A percentile compares a stretch with the other conserved stretches of the same genome.
Conservation (phyloP, 108 stramenopile species). For the Hondaea fermentalgiana region DNA sequence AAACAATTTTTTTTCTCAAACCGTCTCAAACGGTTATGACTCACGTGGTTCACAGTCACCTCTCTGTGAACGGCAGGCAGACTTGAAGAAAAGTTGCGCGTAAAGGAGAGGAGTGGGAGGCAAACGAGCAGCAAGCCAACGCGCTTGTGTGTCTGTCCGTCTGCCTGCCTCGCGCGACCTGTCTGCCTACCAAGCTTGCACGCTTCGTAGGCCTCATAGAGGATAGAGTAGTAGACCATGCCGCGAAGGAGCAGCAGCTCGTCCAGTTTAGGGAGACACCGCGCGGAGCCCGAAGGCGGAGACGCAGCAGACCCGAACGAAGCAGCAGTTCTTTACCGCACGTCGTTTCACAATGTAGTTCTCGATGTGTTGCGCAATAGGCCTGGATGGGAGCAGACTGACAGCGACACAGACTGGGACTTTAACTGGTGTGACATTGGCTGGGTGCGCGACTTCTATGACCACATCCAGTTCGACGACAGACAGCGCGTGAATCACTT, state of each 20-base stretch:
- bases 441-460: slow-evolving; percentile 26
- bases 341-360: neutral
- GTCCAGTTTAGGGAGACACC: neutral
- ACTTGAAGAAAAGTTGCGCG: too few relatives aligned
- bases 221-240: neutral
- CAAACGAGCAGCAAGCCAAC: too few relatives aligned
- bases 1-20: too few relatives aligned
- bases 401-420: slow-evolving; percentile 30
- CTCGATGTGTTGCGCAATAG: neutral
- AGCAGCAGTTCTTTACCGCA: neutral
- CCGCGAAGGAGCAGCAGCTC: neutral
- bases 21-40: too few relatives aligned
- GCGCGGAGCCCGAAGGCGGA: neutral
- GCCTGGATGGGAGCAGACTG: neutral
- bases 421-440: slow-evolving; percentile 27
- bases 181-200: too few relatives aligned
- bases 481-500: slow-evolving; percentile 57
- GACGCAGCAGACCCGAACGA: neutral
- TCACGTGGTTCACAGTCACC: too few relatives aligned
- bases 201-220: too few relatives aligned
- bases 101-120: too few relatives aligned
- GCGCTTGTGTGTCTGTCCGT: too few relatives aligned
- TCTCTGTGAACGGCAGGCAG: too few relatives aligned
- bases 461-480: slow-evolving; percentile 29
- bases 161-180: too few relatives aligned